Base-by-base conservation (phyloP, 2,329 filamentous ascomycete species). In the Triangularia verruculosa region DNA sequence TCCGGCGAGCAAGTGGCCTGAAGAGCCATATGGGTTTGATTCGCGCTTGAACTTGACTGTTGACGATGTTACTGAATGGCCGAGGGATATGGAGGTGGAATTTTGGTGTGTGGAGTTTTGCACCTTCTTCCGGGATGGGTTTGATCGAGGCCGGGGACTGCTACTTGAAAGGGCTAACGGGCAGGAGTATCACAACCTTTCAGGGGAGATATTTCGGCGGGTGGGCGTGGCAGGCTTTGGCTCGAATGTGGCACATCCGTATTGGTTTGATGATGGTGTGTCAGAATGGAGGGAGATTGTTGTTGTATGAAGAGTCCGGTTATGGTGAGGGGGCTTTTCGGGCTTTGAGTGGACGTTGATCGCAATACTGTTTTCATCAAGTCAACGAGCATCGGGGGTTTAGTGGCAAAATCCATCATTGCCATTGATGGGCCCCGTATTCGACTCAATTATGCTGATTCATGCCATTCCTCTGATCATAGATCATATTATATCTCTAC, bases 331-430 rank as follows among this genome's bases (percentile, higher is more conserved):
- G 4, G n/a, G n/a, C n/a, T n/a, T n/a, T 43, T 7, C 13, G 17
- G 13, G 15, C 1, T 12, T 34, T 34, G 15, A 13, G 15, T 13
- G 15, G 32, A n/a, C 34, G 17, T n/a, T n/a, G 1, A 20, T 7
- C 15, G 2, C 5, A 0, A 13, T n/a, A 43, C 1, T 4, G 7
- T 3, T 3, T 43, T 43, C 34, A 43, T 3, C 15, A 43, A 43
- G 4, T 43, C 34, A n/a, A 43, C 9, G 27, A 62, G 68, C 68
- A 66, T 68, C 72, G 78, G 78, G 80, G 78, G 78, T 80, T 80
- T 80, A 81, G 78, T 80, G 79, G 79, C 81, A 81, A 80, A 80
- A 81, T 81, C 77, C 78, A 79, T 80, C 79, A 78, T 81, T 81
- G 78, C 79, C 79, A 81, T 80, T 78, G 79, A 81, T 79, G 78